A percentile compares a stretch with the other conserved stretches of the same genome.
Evolutionary conservation across 331 rosid species (phyloP).

Genomic region (Prunus yedoensis): DNA sequence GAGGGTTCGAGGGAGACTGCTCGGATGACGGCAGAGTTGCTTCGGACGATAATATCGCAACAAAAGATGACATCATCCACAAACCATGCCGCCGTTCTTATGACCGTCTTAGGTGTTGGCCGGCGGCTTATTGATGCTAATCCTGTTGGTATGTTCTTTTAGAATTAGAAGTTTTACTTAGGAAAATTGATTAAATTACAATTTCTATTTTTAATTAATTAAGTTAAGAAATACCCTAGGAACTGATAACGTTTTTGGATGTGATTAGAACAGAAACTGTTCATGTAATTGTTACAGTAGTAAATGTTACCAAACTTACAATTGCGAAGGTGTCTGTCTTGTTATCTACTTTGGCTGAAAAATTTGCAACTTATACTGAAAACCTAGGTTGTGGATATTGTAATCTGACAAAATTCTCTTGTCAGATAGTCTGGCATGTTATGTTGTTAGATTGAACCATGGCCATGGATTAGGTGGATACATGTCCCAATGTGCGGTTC

Average conservation of each 20-base stretch:
- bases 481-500: too few species aligned
- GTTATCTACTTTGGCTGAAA: too few species aligned
- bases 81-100: constrained; percentile 11
- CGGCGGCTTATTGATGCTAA: constrained; percentile 13
- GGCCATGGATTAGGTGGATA: too few species aligned
- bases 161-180: too few species aligned
- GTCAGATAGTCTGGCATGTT: too few species aligned
- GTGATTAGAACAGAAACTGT: not conserved
- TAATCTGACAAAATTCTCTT: too few species aligned
- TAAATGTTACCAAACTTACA: not conserved
- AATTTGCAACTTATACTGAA: too few species aligned
- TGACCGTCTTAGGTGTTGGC: constrained; percentile 15
- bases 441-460: too few species aligned
- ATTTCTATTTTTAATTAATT: too few species aligned
- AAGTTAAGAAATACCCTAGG: too few species aligned
- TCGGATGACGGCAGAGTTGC: constrained; percentile 11
- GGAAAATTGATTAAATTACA: too few species aligned
- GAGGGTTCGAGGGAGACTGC: constrained; percentile 13
- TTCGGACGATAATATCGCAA: constrained; percentile 4
- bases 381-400: not conserved
- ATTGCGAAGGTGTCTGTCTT: not conserved
- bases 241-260: too few species aligned
- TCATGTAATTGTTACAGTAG: not conserved
- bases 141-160: constrained; percentile 12
- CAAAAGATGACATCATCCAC: constrained; percentile 9